phyloP scores from a whole-genome alignment of 768 basidiomycete species.

The Leccinum pellstonianum region DNA sequence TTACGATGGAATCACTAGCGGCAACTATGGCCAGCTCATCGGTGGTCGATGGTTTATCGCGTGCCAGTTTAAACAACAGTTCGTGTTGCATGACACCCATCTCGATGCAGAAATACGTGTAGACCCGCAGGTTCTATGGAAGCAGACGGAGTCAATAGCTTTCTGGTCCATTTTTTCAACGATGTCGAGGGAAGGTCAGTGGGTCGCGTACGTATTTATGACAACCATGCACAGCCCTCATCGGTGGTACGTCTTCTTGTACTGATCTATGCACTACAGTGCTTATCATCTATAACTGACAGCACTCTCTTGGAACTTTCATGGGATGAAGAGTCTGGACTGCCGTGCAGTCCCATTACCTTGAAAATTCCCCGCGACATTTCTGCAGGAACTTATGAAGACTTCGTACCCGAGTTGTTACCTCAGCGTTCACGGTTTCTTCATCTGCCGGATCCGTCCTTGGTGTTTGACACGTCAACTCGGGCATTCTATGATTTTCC shows the following conservation, averaged over 20 bases:
- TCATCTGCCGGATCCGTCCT: neutral
- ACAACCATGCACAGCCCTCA: neutral
- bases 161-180: neutral
- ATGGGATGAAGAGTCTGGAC: no score
- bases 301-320: no score
- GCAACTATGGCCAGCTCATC: neutral
- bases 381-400: neutral
- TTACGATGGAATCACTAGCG: neutral
- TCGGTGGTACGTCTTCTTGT: no score
- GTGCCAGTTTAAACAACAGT: neutral
- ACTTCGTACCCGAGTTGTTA: neutral
- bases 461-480: neutral
- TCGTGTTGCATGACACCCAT: conserved; percentile 3
- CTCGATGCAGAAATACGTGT: neutral
- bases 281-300: no score
- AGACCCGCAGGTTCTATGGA: neutral
- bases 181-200: neutral
- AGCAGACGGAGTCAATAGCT: neutral
- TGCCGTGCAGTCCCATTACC: neutral
- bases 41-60: conserved; percentile 6
- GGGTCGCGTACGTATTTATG: neutral
- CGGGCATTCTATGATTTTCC: neutral
- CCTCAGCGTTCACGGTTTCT: neutral
- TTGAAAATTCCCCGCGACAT: neutral
- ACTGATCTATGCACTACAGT: no score